A percentile compares a stretch with the other conserved stretches of the same genome.
These are phyloP conservation scores for Neurospora intermedia DNA, from an alignment of 495 filamentous ascomycete species.

Conservation along the genomic window DNA sequence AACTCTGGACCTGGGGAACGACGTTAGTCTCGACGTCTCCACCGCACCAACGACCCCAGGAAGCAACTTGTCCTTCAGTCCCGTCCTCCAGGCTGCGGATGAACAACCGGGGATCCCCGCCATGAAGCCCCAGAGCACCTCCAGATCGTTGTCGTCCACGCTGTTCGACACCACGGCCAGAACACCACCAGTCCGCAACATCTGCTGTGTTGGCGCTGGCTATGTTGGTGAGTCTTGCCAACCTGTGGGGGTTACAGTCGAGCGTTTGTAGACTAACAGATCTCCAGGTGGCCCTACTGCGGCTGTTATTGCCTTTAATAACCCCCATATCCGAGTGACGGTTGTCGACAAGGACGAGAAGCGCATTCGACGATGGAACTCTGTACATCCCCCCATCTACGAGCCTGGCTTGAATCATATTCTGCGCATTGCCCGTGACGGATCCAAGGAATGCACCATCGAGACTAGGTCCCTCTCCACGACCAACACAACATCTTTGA, in stretches of 20 bases:
- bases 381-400: slow-evolving; percentile 60
- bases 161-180: slow-evolving; percentile 8
- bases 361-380: slow-evolving; percentile 63
- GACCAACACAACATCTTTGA: slow-evolving; percentile 10
- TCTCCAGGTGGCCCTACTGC: slow-evolving; percentile 58
- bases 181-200: slow-evolving; percentile 34
- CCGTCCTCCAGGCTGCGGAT: slow-evolving; percentile 23
- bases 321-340: slow-evolving; percentile 56
- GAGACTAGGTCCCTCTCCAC: slow-evolving; percentile 12
- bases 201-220: slow-evolving; percentile 23
- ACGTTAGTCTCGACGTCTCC: slow-evolving; percentile 19
- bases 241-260: background rate
- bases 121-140: slow-evolving; percentile 6
- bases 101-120: slow-evolving; percentile 10
- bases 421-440: slow-evolving; percentile 53
- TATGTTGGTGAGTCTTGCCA: slow-evolving; percentile 16
- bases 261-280: background rate
- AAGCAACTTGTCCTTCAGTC: slow-evolving; percentile 35
- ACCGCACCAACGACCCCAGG: slow-evolving; percentile 46
- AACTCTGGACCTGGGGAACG: slow-evolving; percentile 13
- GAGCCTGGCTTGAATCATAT: slow-evolving; percentile 59
- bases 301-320: slow-evolving; percentile 59
- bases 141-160: slow-evolving; percentile 7
- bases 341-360: slow-evolving; percentile 56
- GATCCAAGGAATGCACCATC: slow-evolving; percentile 21